Percentiles rank a stretch among this genome's conserved stretches.
These are phyloP conservation scores for Ilyonectria destructans DNA, from an alignment of 2,329 filamentous ascomycete species.

Conservation along the genomic window DNA sequence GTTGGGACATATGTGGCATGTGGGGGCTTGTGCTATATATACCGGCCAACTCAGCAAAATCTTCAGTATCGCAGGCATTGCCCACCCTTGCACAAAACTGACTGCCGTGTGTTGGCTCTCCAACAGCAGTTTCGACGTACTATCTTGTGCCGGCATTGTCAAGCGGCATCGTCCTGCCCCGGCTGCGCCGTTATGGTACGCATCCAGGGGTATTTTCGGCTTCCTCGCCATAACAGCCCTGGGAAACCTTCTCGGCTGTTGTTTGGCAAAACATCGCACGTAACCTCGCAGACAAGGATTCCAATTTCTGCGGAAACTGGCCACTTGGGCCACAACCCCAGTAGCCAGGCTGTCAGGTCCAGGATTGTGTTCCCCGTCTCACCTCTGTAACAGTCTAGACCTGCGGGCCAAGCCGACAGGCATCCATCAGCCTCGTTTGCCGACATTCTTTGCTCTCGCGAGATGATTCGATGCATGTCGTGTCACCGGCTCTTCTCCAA, in stretches of 20 bases:
- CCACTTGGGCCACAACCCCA: slow-evolving; percentile 1
- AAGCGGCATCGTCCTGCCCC: not conserved
- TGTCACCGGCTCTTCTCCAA: slow-evolving; percentile 4
- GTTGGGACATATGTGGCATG: slow-evolving; percentile 1
- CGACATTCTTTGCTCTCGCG: not conserved
- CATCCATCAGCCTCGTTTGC: slow-evolving; percentile 6
- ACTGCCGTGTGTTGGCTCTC: slow-evolving; percentile 1
- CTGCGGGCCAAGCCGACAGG: slow-evolving; percentile 7
- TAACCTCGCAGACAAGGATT: slow-evolving; percentile 18
- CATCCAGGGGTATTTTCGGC: not conserved
- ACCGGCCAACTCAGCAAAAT: slow-evolving; percentile 8
- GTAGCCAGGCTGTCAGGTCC: slow-evolving; percentile 14
- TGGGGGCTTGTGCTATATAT: slow-evolving; percentile 7
- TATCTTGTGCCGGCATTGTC: slow-evolving; percentile 13
- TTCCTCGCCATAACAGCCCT: not conserved
- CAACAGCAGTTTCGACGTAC: slow-evolving; percentile 1
- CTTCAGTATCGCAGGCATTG: not conserved
- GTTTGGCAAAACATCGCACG: slow-evolving; percentile 9
- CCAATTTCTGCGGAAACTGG: slow-evolving; percentile 5
- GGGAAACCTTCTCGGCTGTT: slow-evolving; percentile 11
- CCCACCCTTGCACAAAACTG: not conserved
- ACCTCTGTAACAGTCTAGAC: slow-evolving; percentile 26
- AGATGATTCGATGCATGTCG: slow-evolving; percentile 3
- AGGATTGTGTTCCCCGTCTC: slow-evolving; percentile 12
- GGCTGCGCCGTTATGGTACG: not conserved